Conservation (phyloP, 1,284 basidiomycete genomes). For the Spongispora temasekensis region DNA sequence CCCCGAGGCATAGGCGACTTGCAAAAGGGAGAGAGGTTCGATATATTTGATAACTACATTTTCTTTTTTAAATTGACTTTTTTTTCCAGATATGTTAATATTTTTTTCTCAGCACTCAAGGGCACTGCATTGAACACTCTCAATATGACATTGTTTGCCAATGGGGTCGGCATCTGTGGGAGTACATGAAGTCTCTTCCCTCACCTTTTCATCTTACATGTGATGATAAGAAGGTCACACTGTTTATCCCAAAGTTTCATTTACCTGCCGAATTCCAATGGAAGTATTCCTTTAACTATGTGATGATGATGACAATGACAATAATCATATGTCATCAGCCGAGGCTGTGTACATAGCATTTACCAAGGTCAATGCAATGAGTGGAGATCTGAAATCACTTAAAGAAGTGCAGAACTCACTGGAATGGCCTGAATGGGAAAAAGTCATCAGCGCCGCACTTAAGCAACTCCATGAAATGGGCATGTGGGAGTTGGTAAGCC, state of each 20-base stretch:
- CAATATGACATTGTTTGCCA: neutral
- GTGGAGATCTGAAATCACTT: too few species aligned
- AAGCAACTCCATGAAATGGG: too few species aligned
- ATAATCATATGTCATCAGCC: too few species aligned
- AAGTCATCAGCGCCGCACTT: too few species aligned
- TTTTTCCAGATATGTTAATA: neutral
- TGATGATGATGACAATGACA: too few species aligned
- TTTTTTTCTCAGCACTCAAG: neutral
- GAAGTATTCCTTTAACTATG: neutral
- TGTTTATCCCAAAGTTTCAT: neutral
- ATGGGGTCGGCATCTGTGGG: neutral
- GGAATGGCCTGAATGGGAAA: too few species aligned
- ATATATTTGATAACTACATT: neutral
- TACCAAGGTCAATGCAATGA: too few species aligned
- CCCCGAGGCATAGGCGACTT: neutral
- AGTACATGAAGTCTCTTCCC: neutral
- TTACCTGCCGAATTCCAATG: neutral
- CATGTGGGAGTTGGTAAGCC: too few species aligned
- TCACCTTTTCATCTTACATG: neutral
- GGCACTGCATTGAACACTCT: neutral
- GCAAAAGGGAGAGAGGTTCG: neutral
- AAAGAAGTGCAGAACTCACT: too few species aligned
- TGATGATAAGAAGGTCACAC: neutral
- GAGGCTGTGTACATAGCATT: too few species aligned
- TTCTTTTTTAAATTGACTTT: too few species aligned